These are phyloP conservation scores for Blastobotrys illinoisensis DNA, from an alignment of 1,139 yeast genomes.

Conservation along the genomic window DNA sequence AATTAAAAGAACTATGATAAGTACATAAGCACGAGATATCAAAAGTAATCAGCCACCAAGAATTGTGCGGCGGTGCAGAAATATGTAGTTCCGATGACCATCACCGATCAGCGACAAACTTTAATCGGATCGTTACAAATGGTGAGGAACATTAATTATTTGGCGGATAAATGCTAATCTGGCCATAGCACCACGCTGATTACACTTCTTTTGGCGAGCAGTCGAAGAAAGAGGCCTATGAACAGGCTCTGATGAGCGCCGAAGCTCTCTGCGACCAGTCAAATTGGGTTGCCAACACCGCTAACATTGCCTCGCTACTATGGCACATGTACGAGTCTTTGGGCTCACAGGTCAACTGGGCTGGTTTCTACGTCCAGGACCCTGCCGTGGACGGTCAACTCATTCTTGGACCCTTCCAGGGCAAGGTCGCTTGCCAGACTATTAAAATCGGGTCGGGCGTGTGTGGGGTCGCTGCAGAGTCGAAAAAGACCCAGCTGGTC, in stretches of 20 bases:
- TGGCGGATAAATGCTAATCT: neutral
- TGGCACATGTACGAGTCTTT: conserved; percentile 83
- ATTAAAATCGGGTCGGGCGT: conserved; percentile 81
- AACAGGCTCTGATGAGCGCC: conserved; percentile 55
- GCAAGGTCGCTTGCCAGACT: conserved; percentile 90
- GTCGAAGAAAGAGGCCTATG: conserved; percentile 48
- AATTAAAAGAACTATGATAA: no score
- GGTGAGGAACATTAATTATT: neutral
- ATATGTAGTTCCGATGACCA: neutral
- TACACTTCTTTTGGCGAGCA: conserved; percentile 20
- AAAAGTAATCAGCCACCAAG: no score
- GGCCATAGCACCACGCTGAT: conserved; percentile 26
- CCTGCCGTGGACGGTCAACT: conserved; percentile 34
- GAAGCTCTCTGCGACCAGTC: conserved; percentile 57
- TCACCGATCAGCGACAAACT: neutral
- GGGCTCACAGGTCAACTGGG: conserved; percentile 68
- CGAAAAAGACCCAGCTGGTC: conserved; percentile 62
- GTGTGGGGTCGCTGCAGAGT: conserved; percentile 76
- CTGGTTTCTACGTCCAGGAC: conserved; percentile 73
- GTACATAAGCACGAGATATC: no score
- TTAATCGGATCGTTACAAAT: neutral
- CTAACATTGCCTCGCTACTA: conserved; percentile 77
- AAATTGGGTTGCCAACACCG: conserved; percentile 84
- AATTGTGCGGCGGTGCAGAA: no score
- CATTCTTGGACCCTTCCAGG: conserved; percentile 89